phyloP scores from a whole-genome alignment of 2,329 filamentous ascomycete species.

The Colletotrichum spinosum region DNA sequence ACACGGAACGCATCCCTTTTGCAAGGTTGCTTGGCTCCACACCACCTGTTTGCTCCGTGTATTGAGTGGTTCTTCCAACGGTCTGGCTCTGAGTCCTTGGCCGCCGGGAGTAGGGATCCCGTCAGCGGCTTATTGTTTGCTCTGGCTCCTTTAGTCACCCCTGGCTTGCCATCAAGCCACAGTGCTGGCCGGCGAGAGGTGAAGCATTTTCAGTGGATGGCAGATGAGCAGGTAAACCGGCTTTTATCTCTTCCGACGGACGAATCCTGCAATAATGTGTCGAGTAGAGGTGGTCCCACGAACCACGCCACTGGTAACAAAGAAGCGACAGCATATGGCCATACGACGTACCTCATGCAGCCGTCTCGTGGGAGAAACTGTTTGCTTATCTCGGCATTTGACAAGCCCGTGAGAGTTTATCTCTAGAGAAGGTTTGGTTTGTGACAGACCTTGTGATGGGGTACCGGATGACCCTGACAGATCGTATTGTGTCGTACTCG shows the following conservation, averaged over 20 bases:
- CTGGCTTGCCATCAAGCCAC: too few relatives aligned
- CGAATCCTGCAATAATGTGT: too few relatives aligned
- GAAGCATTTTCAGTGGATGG: too few relatives aligned
- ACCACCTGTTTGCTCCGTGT: slow-evolving; percentile 18
- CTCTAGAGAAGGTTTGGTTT: too few relatives aligned
- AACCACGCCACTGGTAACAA: too few relatives aligned
- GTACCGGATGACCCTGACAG: too few relatives aligned
- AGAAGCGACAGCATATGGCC: not conserved
- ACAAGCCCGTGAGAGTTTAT: not conserved
- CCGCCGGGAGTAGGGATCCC: not conserved
- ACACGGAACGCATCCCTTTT: not conserved
- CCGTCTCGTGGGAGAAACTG: not conserved
- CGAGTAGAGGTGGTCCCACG: too few relatives aligned
- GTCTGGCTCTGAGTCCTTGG: not conserved
- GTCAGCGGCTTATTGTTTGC: not conserved
- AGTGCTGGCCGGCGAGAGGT: too few relatives aligned
- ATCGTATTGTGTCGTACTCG: too few relatives aligned
- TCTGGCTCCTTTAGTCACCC: not conserved
- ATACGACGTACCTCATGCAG: slow-evolving; percentile 1
- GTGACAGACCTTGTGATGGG: too few relatives aligned
- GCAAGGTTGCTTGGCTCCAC: not conserved
- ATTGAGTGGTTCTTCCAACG: slow-evolving; percentile 11
- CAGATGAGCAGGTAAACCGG: too few relatives aligned
- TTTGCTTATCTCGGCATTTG: slow-evolving; percentile 7
- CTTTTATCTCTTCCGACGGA: too few relatives aligned